phyloP scores from a whole-genome alignment of 1,139 yeast species.

The Arxiozyma slooffiae region DNA sequence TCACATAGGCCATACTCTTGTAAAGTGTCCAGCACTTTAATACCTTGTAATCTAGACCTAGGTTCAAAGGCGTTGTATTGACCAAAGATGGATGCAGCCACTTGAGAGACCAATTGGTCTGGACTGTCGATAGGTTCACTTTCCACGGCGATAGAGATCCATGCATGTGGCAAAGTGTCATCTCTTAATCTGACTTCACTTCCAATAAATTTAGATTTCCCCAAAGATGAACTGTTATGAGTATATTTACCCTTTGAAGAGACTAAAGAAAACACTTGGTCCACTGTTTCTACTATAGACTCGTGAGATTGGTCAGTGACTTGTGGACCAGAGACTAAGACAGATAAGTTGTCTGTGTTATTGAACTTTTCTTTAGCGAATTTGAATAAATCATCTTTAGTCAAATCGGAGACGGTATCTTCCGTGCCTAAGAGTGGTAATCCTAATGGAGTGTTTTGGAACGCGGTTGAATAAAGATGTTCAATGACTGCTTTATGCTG shows the following conservation, averaged over 20 bases:
- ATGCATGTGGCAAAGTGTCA: slow-evolving; percentile 73
- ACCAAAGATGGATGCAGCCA: slow-evolving; percentile 66
- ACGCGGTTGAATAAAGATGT: slow-evolving; percentile 71
- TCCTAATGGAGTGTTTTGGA: slow-evolving; percentile 73
- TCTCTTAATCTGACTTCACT: slow-evolving; percentile 83
- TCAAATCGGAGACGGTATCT: slow-evolving; percentile 51
- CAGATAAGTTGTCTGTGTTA: background rate
- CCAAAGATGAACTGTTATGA: slow-evolving; percentile 38
- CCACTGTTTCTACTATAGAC: slow-evolving; percentile 50
- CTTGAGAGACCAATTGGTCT: slow-evolving; percentile 58
- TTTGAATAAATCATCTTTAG: slow-evolving; percentile 46
- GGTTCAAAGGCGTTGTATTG: slow-evolving; percentile 46
- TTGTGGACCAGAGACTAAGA: slow-evolving; percentile 12
- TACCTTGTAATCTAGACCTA: slow-evolving; percentile 58
- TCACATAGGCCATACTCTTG: slow-evolving; percentile 67
- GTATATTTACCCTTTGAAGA: slow-evolving; percentile 37
- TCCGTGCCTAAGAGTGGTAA: slow-evolving; percentile 66
- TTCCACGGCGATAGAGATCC: slow-evolving; percentile 61
- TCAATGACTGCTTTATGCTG: slow-evolving; percentile 44
- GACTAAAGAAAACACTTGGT: slow-evolving; percentile 30
- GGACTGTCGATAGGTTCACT: slow-evolving; percentile 59
- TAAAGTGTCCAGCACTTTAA: slow-evolving; percentile 71
- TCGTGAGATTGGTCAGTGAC: slow-evolving; percentile 50
- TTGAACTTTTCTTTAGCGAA: slow-evolving; percentile 48
- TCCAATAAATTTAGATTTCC: slow-evolving; percentile 58